phyloP scores from a whole-genome alignment of 2,329 filamentous ascomycete genomes.

The Ilyonectria mors-panacis region DNA sequence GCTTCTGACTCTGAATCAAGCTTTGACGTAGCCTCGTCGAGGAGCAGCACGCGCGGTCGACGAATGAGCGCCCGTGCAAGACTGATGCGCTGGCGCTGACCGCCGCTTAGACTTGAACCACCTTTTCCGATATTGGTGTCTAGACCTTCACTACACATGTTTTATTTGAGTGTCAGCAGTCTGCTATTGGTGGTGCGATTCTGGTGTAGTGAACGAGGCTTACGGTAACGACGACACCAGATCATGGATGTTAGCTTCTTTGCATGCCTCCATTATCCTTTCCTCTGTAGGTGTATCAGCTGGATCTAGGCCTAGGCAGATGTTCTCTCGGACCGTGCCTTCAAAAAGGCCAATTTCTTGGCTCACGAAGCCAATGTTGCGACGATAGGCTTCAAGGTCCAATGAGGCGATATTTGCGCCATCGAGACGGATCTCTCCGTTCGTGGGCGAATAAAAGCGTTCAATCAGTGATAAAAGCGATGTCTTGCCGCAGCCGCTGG shows the following conservation, averaged over 20 bases:
- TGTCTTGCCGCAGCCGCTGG: constrained; percentile 45
- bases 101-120: constrained; percentile 68
- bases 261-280: constrained; percentile 48
- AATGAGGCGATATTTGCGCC: constrained; percentile 31
- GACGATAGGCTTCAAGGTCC: constrained; percentile 37
- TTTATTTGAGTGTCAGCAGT: too few species aligned
- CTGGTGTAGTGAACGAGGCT: too few species aligned
- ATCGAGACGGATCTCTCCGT: constrained; percentile 33
- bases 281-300: constrained; percentile 35
- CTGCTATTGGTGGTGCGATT: too few species aligned
- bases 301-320: constrained; percentile 39
- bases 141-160: constrained; percentile 55
- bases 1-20: constrained; percentile 72
- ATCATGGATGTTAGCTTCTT: constrained; percentile 68
- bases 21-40: constrained; percentile 79
- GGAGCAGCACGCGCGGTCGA: constrained; percentile 69
- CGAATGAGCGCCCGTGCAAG: constrained; percentile 69
- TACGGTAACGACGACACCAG: constrained; percentile 64
- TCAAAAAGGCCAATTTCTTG: constrained; percentile 49
- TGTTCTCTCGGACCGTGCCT: constrained; percentile 53
- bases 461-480: constrained; percentile 50
- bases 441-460: constrained; percentile 42
- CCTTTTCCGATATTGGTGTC: constrained; percentile 66
- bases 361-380: constrained; percentile 42
- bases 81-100: constrained; percentile 69